Conservation (phyloP, 2,329 filamentous ascomycete genomes). For the Botrytis squamosa region DNA sequence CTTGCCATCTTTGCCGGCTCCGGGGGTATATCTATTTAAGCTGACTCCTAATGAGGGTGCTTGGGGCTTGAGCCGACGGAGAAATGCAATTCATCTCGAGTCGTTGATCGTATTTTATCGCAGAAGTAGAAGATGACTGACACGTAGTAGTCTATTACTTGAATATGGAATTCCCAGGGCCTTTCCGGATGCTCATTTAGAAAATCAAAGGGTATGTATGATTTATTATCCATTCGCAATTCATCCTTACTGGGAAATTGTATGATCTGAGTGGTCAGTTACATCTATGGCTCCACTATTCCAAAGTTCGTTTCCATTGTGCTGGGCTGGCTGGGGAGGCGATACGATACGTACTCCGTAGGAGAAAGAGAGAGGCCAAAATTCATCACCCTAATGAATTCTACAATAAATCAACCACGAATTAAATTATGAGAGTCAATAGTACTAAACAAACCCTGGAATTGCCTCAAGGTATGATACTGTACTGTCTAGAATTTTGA, state of each 20-base stretch:
- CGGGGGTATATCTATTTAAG: background rate
- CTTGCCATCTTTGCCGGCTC: background rate
- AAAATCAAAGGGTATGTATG: background rate
- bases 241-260: background rate
- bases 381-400: background rate
- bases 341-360: too few species aligned
- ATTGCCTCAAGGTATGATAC: background rate
- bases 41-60: background rate
- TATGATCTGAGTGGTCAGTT: background rate
- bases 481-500: too few species aligned
- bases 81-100: background rate
- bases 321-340: background rate
- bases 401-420: background rate
- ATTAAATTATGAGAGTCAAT: background rate
- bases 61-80: background rate
- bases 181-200: background rate
- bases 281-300: background rate
- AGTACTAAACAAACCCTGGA: too few species aligned
- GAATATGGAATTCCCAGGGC: background rate
- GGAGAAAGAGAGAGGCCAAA: too few species aligned
- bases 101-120: background rate
- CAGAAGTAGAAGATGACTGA: background rate
- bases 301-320: background rate
- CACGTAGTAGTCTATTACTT: background rate
- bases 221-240: background rate